Evolutionary conservation across 768 basidiomycete species (phyloP), one percentile per base, ranked within the genome.

Genomic region (Mycena albidolilacea): DNA sequence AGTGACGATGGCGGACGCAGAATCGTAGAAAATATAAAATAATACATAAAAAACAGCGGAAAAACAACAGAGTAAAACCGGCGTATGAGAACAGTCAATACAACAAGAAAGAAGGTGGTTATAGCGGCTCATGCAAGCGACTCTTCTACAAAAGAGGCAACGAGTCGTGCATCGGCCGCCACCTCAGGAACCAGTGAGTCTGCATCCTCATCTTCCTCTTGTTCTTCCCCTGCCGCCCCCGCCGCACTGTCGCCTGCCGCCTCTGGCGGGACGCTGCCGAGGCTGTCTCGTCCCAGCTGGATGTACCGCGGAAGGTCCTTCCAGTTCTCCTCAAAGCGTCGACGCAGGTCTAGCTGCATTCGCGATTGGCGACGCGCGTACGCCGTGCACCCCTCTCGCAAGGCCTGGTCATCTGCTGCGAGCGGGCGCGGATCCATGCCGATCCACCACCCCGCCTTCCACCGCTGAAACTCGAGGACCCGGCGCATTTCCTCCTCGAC

Each of bases 401-500:
- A 14, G 5, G 19, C 19, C 5, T 15, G 3, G 62, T 64, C 62
- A 21, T 6, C 21, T 21, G 30, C 21, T 8, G 50, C 43, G 3
- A 4, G 2, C 17, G 21, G 43, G 2, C 23, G 21, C 11, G 30
- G 43, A n/a, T 37, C 44, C 11, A 48, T 64, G 7, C 1, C 46
- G 3, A 35, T 46, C 75, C 72, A 73, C 64, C 60, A 59, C 30
- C 63, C 61, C 17, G 69, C 62, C 41, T 64, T 64, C 76, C 75
- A 78, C 10, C n/a, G 21, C 6, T 77, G 73, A 61, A 73, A 81
- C 21, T 35, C 60, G 8, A 76, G 30, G 1, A 76, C 70, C 0
- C 62, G 46, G 1, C 77, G 62, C 80, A 81, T 81, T 69, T 81
- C 81, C 54, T 79, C 76, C 41, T 74, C 64, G 8, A 79, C 57